Conservation (phyloP, 2,329 filamentous ascomycete genomes). For the Phialophora verrucosa region DNA sequence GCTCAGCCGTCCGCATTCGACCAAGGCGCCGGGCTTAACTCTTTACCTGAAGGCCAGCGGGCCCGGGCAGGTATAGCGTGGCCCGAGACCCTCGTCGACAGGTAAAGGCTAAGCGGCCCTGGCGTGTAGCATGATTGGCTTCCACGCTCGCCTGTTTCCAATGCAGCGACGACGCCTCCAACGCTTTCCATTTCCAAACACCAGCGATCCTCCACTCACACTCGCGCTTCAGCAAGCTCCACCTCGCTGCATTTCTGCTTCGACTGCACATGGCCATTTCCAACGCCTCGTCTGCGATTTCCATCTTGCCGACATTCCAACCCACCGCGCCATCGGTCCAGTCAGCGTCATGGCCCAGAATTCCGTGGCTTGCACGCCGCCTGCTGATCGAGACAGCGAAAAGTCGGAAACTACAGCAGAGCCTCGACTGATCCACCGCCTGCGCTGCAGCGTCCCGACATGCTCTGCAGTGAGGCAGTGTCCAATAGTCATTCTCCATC, state of each 20-base stretch:
- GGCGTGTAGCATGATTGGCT: conserved; percentile 15
- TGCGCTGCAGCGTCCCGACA: conserved; percentile 30
- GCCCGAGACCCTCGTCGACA: neutral
- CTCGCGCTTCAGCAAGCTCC: neutral
- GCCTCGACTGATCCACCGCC: conserved; percentile 36
- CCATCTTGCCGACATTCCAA: conserved; percentile 15
- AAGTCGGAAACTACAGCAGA: conserved; percentile 28
- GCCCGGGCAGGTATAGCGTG: neutral
- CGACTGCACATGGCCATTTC: conserved; percentile 19
- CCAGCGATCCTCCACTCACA: conserved; percentile 15
- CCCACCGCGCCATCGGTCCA: conserved; percentile 9
- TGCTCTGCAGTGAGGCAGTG: conserved; percentile 20
- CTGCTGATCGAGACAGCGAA: conserved; percentile 31
- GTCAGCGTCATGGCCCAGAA: conserved; percentile 10
- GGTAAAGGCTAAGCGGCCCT: conserved; percentile 1
- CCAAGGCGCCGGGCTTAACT: conserved; percentile 21
- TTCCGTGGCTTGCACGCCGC: conserved; percentile 33
- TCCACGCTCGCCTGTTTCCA: conserved; percentile 13
- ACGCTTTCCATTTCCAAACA: conserved; percentile 16
- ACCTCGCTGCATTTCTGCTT: conserved; percentile 9
- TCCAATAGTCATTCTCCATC: conserved; percentile 32
- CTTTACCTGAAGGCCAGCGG: conserved; percentile 6
- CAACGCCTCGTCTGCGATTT: conserved; percentile 24
- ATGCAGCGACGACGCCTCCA: conserved; percentile 11
- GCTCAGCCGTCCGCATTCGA: conserved; percentile 31